Conservation (phyloP, 345 rosid genomes). For the Boechera stricta region DNA sequence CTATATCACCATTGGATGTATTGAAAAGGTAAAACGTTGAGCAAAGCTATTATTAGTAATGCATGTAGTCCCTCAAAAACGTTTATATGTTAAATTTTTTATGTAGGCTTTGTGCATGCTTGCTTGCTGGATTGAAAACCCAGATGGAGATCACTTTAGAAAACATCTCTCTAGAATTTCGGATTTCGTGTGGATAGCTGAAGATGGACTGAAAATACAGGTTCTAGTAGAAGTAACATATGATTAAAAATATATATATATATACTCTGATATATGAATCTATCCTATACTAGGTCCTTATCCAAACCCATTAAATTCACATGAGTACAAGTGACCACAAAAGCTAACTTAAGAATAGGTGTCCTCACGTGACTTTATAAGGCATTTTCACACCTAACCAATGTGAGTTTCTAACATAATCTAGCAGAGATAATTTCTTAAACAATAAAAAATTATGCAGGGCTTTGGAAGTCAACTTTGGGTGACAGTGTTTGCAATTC, state of each 20-base stretch:
- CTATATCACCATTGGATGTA: constrained; percentile 59
- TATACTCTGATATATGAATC: too few species aligned
- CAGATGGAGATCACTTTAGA: constrained; percentile 60
- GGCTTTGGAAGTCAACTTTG: constrained; percentile 63
- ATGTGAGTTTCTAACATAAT: too few species aligned
- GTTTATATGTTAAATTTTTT: background rate
- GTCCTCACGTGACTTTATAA: too few species aligned
- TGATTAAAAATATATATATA: too few species aligned
- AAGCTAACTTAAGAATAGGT: too few species aligned
- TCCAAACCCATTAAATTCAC: too few species aligned
- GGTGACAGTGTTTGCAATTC: constrained; percentile 60
- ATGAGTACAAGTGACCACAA: too few species aligned
- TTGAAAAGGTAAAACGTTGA: constrained; percentile 54
- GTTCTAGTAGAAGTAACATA: constrained; percentile 1
- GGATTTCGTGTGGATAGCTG: constrained; percentile 67
- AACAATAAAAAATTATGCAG: constrained; percentile 33
- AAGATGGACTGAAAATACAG: constrained; percentile 72
- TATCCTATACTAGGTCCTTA: too few species aligned
- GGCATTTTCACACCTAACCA: too few species aligned
- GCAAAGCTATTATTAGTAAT: background rate
- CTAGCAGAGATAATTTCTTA: background rate
- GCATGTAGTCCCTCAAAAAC: background rate
- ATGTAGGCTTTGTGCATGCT: constrained; percentile 53
- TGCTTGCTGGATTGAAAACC: constrained; percentile 73
- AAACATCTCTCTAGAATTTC: constrained; percentile 61